Base-by-base conservation (phyloP, 345 rosid genomes). In the Linum usitatissimum region DNA sequence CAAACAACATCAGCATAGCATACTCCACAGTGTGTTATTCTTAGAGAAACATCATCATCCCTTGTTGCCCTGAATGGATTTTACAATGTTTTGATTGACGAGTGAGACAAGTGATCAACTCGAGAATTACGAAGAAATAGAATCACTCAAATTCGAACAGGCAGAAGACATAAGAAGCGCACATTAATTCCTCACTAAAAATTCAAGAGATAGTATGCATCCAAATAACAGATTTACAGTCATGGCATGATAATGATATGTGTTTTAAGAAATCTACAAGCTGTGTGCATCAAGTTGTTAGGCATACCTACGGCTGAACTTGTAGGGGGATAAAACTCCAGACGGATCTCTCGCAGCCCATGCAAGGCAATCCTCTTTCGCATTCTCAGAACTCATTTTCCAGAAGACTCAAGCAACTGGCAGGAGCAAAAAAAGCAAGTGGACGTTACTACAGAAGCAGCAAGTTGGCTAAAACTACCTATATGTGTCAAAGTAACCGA, bases 11-110 rank as follows among this genome's bases (percentile, higher is more conserved):
- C 99, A 65, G 96, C 94, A 74, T 86, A 84, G 74, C 99, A 93
- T 60, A 93, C 71, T 54, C 99, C 97, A 73, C 96, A 93, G 64
- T 93, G 96, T 0, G 96, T 90, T 61, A 93, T 93, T 6, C 73
- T 76, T 53, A 93, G 13, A 5, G 87, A 86, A 69, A 93, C 78
- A 68, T 90, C 99, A 49, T 90, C 86, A 10, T 38, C 77, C 45
- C 79, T 69, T 56, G 84, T 69, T 31, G 81, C 55, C 86, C 97
- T 92, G 78, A 53, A 78, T 19, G 20, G 30, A 18, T 34, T 23
- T 59, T 10, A n/a, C 53, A 42, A 15, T 45, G 10, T 45, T 10
- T 45, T 10, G 1, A 15, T 45, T 7, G 17, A 7, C 38, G 38
- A n/a, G n/a, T 34, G 3, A 34, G 38, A 34, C 1, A 34, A 34